phyloP scores from a whole-genome alignment of 2,329 filamentous ascomycete genomes.

The Hymenoscyphus albidus region DNA sequence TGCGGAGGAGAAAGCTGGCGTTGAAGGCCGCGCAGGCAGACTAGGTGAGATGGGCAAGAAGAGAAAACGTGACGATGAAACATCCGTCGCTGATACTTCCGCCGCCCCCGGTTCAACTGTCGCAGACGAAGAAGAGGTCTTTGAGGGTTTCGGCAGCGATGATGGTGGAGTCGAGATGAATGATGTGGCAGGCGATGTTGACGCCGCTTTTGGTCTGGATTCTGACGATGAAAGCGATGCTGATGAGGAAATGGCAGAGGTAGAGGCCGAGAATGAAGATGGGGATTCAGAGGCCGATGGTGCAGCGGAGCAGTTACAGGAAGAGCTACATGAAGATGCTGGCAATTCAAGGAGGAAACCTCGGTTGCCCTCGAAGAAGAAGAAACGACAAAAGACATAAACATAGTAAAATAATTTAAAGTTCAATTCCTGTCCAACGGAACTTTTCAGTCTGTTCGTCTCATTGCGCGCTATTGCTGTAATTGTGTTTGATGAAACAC shows the following conservation, averaged over 20 bases:
- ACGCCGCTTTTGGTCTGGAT: constrained; percentile 33
- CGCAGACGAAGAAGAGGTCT: constrained; percentile 35
- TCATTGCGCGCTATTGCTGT: too few relatives aligned
- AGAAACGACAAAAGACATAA: constrained; percentile 35
- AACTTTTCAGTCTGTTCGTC: too few relatives aligned
- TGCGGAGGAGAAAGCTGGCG: constrained; percentile 45
- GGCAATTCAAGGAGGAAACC: constrained; percentile 19
- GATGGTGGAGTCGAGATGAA: constrained; percentile 31
- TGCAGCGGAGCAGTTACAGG: constrained; percentile 32
- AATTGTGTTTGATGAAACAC: too few relatives aligned
- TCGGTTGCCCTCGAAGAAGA: constrained; percentile 24
- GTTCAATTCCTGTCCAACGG: constrained; percentile 2
- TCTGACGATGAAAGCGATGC: constrained; percentile 40
- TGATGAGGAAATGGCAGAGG: constrained; percentile 42
- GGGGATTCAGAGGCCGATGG: constrained; percentile 27
- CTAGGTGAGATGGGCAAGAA: constrained; percentile 86
- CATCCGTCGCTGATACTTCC: constrained; percentile 40
- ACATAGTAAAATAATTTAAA: constrained; percentile 17
- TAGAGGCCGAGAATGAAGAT: constrained; percentile 15
- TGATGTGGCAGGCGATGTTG: constrained; percentile 30
- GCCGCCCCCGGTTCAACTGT: constrained; percentile 35
- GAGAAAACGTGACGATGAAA: constrained; percentile 58
- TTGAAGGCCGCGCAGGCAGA: constrained; percentile 71
- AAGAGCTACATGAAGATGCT: constrained; percentile 29
- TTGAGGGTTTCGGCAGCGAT: constrained; percentile 48